Evolutionary conservation across 139 green algal genomes (phyloP), one percentile per base, ranked within the genome.

Genomic region (Coelastrella sp.): DNA sequence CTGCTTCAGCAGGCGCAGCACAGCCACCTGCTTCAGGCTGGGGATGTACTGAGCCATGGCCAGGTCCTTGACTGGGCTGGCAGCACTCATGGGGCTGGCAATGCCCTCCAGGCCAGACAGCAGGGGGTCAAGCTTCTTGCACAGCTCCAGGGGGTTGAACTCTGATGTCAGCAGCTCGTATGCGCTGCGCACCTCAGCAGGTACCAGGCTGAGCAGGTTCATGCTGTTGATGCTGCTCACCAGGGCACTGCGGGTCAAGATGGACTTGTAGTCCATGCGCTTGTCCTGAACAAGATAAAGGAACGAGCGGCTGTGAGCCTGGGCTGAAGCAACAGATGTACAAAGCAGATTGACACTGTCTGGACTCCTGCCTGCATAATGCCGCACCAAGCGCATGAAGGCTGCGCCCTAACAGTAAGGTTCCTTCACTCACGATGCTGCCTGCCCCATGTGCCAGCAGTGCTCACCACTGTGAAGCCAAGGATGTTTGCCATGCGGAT

Each of bases 121-220:
- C 92, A 99, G 92, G 4, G 96, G 96, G 57, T 95, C 89, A 82
- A 98, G 94, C 54, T 85, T 87, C 61, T 93, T 83, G 94, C 97
- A 99, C 81, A 99, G 95, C 91, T 99, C 95, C 90, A 99, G 96
- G 22, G 98, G 98, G 90, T 94, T 95, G 92, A 99, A 99, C 56
- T 99, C 97, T 19, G 60, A 57, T 16, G 90, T 95, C 73, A 99
- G 86, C 88, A 98, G 92, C 8, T 92, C 92, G 91, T 96, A 97
- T 47, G 99, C 92, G 75, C 96, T 73, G 71, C 92, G 91, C 60
- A 98, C 95, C 90, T 98, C 94, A 5, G 92, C 87, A 13, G 95
- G 95, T 61, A 98, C 97, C 75, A 98, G 88, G 10, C 88, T 71
- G 76, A 99, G 92, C 76, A 99, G 90, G 88, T 97, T 97, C 90